Evolutionary conservation across 2,329 filamentous ascomycete genomes (phyloP), one percentile per base, ranked within the genome.

Genomic region (Fusarium transvaalense): DNA sequence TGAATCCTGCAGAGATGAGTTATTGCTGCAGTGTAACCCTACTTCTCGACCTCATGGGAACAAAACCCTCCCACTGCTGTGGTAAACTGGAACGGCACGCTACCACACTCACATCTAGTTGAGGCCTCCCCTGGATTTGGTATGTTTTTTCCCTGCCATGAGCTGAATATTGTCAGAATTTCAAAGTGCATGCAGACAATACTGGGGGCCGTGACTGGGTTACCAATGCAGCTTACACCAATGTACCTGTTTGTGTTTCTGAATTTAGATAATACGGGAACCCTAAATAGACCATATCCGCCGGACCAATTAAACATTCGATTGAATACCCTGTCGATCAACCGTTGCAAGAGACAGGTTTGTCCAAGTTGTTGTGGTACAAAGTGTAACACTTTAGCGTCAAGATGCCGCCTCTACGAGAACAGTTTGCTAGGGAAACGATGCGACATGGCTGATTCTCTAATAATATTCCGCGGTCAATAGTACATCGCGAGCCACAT

Each of bases 11-110:
- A 39, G 31, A 51, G 34, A 38, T 53, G 19, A 47, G 47, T 32
- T 42, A 41, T 42, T 37, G 32, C 48, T 66, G 37, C 62, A 67
- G 53, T 69, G 66, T 21, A 69, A 69, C 66, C 61, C 56, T 63
- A 5, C 29, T 7, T n/a, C 31, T 47, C 21, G 39, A 35, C 42
- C 17, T 37, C 42, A 50, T 60, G 43, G 27, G 29, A n/a, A 42
- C 27, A 21, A 31, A 25, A 14, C 34, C 38, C 52, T 64, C 61
- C 61, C 66, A 31, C 38, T 38, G 48, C 15, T 25, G 39, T 27
- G 56, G 56, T 69, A 42, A 27, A 54, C 38, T 43, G 21, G 10
- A 27, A 38, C 29, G 54, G 45, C 47, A 61, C 52, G 51, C 46
- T 55, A 54, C 52, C 61, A 58, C 38, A 38, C 56, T 46, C 31